Conservation (phyloP, 2,329 filamentous ascomycete genomes). For the Fusarium mexicanum region DNA sequence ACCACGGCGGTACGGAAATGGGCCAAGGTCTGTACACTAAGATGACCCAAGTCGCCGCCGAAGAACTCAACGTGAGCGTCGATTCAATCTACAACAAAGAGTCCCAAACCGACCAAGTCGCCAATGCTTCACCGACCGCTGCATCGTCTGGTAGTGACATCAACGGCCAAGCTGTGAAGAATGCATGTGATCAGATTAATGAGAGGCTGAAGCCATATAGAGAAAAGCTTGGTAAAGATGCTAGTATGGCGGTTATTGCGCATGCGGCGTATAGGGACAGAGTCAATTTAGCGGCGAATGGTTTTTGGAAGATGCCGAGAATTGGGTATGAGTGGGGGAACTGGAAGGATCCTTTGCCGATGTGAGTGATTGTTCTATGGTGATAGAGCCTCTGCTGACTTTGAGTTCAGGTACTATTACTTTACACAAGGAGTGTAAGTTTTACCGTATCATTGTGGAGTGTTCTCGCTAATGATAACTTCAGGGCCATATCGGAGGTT, state of each 20-base stretch:
- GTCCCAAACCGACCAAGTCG: neutral
- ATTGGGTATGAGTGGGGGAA: constrained; percentile 91
- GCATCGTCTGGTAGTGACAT: neutral
- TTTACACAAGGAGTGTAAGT: constrained; percentile 3
- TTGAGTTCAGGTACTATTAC: neutral
- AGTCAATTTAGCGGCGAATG: constrained; percentile 88
- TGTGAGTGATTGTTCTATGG: neutral
- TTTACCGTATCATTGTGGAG: rapidly evolving
- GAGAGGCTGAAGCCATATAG: neutral
- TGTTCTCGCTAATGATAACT: neutral
- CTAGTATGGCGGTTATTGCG: neutral
- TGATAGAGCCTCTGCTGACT: neutral
- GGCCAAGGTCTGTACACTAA: neutral
- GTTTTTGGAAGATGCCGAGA: constrained; percentile 91
- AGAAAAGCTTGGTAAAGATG: neutral
- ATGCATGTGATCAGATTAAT: neutral
- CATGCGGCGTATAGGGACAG: constrained; percentile 62
- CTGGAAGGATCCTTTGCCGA: constrained; percentile 89
- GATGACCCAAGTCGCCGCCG: neutral
- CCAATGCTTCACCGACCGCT: neutral
- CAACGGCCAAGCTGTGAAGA: neutral
- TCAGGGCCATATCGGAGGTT: neutral
- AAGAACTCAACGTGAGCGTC: neutral
- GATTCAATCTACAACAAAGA: neutral
- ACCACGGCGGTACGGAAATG: constrained; percentile 5